Percentiles rank a stretch among this genome's conserved stretches.
Evolutionary conservation across 306 rosid species (phyloP).

Genomic region (Vicia villosa): DNA sequence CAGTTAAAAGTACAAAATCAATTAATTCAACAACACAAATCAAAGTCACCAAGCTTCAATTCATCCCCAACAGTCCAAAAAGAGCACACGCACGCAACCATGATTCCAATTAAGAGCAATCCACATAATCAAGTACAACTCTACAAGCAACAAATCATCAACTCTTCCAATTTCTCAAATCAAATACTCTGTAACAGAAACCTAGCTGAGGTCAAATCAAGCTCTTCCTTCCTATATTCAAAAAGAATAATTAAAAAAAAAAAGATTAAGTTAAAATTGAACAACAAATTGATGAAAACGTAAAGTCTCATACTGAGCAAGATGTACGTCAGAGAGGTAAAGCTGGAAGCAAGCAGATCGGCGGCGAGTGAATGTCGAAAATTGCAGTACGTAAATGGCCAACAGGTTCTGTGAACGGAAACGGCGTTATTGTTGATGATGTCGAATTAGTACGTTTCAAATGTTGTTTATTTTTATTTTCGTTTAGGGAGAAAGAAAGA

Average conservation of each 20-base stretch:
- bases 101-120: constrained; percentile 55
- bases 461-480: neutral
- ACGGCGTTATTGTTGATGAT: constrained; percentile 13
- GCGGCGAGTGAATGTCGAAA: constrained; percentile 33
- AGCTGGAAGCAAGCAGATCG: constrained; percentile 32
- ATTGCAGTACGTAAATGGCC: constrained; percentile 34
- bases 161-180: constrained; percentile 31
- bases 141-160: constrained; percentile 26
- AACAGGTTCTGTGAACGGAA: constrained; percentile 38
- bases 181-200: too few relatives aligned
- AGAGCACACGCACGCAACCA: constrained; percentile 50
- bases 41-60: constrained; percentile 46
- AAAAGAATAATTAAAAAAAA: neutral
- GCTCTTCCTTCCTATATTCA: constrained; percentile 10
- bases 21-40: constrained; percentile 28
- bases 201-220: constrained; percentile 19
- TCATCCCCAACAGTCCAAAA: constrained; percentile 60
- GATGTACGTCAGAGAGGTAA: constrained; percentile 23
- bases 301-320: constrained; percentile 6
- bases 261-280: constrained; percentile 13
- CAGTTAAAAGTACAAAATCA: constrained; percentile 30
- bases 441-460: constrained; percentile 8
- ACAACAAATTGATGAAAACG: constrained; percentile 13
- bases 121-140: constrained; percentile 47
- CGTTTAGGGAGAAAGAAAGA: neutral